Base-by-base conservation (phyloP, 2,329 filamentous ascomycete species). In the Alternaria solani region DNA sequence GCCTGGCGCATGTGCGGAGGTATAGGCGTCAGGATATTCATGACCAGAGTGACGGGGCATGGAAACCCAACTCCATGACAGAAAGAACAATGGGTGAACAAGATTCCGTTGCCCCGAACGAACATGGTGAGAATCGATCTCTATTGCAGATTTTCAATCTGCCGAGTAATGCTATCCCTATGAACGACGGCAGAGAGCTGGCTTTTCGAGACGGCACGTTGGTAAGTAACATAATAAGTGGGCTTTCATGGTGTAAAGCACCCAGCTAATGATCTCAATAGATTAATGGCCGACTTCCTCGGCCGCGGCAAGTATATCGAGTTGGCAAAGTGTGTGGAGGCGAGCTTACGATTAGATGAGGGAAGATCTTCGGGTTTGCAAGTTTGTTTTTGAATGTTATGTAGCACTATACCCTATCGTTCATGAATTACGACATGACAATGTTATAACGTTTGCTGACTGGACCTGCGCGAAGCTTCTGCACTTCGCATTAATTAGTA, bases 121-220 rank as follows among this genome's bases (percentile, higher is more conserved):
- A 57, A 6, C 30, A 49, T 8, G 48, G 61, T 3, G 38, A 26
- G 2, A 26, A 18, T 5, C 43, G 20, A 25, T 64, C 57, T 12
- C 25, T 70, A 23, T 47, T 61, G 34, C 59, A 73, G 25, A 38
- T 70, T 9, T 67, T 75, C 23, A 54, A 60, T 28, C 42, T 75
- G 11, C 73, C 73, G 6, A 41, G 62, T 4, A 69, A 72, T 30
- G 43, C 68, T 9, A 63, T 72, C 23, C 72, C 71, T 14, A 73
- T 71, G 53, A 66, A 71, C 46, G 67, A 74, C 16, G 68, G 66
- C 9, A 65, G 71, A 11, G 66, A 69, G 38, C 51, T 76, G 39
- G 71, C 71, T 25, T 76, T 75, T 52, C 58, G 72, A 18, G 71
- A 76, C 36, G 67, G 64, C 4, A 69, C 64, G 11, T 32, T 68